Conservation (phyloP, 257 asterid genomes). For the Solanum sitiens region DNA sequence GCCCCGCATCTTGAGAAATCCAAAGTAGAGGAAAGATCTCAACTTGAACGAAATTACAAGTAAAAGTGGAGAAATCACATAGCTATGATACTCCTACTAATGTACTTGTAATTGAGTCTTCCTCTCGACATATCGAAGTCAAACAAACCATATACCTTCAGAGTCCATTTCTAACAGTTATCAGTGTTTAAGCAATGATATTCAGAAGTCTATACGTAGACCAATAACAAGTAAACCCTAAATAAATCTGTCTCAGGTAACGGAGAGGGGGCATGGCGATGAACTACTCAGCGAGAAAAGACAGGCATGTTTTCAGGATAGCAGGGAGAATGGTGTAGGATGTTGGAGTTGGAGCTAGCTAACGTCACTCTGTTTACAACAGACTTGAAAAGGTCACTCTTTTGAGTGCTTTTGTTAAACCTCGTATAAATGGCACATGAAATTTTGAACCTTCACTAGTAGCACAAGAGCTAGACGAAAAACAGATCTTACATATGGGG, state of each 20-base stretch:
- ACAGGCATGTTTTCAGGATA: neutral
- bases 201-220: neutral
- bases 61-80: neutral
- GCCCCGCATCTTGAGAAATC: neutral
- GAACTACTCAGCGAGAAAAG: neutral
- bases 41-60: neutral
- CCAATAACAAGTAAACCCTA: neutral
- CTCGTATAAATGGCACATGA: neutral
- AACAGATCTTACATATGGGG: neutral
- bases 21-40: neutral
- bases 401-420: neutral
- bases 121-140: neutral
- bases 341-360: neutral
- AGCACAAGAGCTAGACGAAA: neutral
- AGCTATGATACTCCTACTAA: neutral
- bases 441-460: neutral
- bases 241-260: neutral
- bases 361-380: neutral
- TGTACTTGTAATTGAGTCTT: neutral
- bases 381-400: neutral
- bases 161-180: neutral
- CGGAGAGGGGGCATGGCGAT: neutral
- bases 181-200: neutral
- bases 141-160: neutral
- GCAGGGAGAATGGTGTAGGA: neutral